Evolutionary conservation across 179 eudicot genomes (phyloP), one percentile per base, ranked within the genome.

Genomic region (Nepenthes alata): DNA sequence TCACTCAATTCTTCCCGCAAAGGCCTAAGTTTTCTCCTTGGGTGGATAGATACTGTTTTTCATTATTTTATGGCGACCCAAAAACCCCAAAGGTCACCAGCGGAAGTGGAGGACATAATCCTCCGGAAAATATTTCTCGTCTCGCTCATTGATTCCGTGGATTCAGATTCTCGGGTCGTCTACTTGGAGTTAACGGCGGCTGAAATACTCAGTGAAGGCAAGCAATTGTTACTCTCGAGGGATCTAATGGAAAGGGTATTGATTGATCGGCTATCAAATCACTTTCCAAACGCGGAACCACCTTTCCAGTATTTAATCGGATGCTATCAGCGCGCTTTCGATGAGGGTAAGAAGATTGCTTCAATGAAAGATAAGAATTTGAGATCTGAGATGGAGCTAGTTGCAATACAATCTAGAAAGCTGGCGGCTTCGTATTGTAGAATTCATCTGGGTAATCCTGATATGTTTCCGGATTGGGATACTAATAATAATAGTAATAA

Each of bases 141-240:
- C 0, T 67, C 88, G 2, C 75, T 93, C 0, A n/a, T 69, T 8
- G 98, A 86, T 61, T 78, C 96, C 48, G 76, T 76, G 80, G 83
- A 76, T 6, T 72, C 73, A 13, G 90, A 85, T 74, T 52, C 87
- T 3, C 64, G 82, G 8, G 38, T 85, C 7, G 87, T 83, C 11
- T 93, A 89, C 64, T 77, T 93, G 13, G 96, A 93, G 64, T 73
- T 81, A 67, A 78, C 98, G 2, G 98, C 98, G 2, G 98, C 98
- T 3, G 97, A 93, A 58, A 76, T 93, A 64, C 72, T 93, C 34
- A 89, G 96, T 57, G 98, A 93, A 70, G 94, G 94, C 8, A 79
- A 71, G 47, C 84, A 86, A 9, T 70, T 93, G 72, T 74, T 55
- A 6, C 63, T 93, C 0, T 81, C 79, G 2, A 60, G 87, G 35